Evolutionary conservation across 805 yeast genomes (phyloP).

Genomic region (Saccharomycopsis microspora): DNA sequence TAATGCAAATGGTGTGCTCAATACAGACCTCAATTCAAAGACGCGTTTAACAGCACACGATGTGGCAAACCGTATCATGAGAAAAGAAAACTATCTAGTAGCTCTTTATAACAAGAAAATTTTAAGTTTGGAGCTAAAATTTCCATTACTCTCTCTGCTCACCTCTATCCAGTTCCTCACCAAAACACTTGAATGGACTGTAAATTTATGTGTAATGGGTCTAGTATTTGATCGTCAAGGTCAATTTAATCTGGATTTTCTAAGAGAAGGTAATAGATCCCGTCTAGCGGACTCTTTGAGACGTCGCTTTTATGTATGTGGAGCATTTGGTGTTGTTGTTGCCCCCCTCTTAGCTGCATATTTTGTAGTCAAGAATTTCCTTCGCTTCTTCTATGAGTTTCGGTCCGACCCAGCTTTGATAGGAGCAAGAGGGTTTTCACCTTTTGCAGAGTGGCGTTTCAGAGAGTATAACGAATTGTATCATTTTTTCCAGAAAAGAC

Average conservation of each 20-base stretch:
- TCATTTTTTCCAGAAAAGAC: conserved; percentile 73
- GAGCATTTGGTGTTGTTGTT: conserved; percentile 66
- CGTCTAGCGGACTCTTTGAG: conserved; percentile 56
- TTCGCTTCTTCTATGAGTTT: conserved; percentile 87
- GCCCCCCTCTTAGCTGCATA: conserved; percentile 83
- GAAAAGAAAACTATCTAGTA: conserved; percentile 88
- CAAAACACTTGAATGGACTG: conserved; percentile 88
- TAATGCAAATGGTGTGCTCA: conserved; percentile 37
- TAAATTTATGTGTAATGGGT: conserved; percentile 78
- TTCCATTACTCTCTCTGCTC: conserved; percentile 24
- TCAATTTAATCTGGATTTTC: conserved; percentile 58
- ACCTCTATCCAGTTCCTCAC: conserved; percentile 43
- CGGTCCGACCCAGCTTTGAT: conserved; percentile 78
- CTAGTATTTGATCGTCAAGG: conserved; percentile 78
- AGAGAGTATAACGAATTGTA: conserved; percentile 90
- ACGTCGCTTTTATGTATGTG: conserved; percentile 80
- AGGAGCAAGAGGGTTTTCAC: conserved; percentile 81
- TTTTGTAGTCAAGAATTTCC: conserved; percentile 72
- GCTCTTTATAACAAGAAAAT: conserved; percentile 77
- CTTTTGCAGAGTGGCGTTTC: conserved; percentile 89
- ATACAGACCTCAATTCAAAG: conserved; percentile 52
- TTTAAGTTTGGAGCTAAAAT: conserved; percentile 51
- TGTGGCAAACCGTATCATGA: conserved; percentile 91
- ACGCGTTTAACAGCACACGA: conserved; percentile 82
- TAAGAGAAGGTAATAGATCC: conserved; percentile 61